Evolutionary conservation across 352 stramenopile species (phyloP).

Genomic region (Blastocystis hominis): DNA sequence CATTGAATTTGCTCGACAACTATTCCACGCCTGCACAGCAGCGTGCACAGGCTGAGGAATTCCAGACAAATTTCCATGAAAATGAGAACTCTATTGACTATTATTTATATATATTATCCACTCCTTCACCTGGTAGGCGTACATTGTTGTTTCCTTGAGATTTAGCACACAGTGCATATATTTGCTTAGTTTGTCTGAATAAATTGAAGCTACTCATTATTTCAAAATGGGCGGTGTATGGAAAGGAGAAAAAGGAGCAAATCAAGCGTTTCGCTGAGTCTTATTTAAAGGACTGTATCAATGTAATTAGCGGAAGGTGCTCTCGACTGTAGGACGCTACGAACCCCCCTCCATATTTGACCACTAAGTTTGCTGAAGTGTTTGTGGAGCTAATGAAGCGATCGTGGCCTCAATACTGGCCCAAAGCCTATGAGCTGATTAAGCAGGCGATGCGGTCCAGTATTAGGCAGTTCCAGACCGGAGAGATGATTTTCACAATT

Average conservation of each 20-base stretch:
- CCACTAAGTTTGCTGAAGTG: slow-evolving; percentile 27
- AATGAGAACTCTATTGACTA: slow-evolving; percentile 6
- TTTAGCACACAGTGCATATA: slow-evolving; percentile 18
- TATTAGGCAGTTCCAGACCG: slow-evolving; percentile 11
- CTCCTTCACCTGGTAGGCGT: background rate
- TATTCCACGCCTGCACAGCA: background rate
- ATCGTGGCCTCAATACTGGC: slow-evolving; percentile 26
- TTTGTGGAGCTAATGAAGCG: slow-evolving; percentile 47
- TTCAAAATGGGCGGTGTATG: slow-evolving; percentile 4
- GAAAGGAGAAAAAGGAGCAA: background rate
- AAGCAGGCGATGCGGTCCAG: slow-evolving; percentile 13
- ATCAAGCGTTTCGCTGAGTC: background rate
- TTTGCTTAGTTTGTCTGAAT: slow-evolving; percentile 28
- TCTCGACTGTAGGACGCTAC: background rate
- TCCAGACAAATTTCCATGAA: background rate
- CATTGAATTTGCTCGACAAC: background rate
- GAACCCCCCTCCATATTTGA: background rate
- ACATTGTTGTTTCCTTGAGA: background rate
- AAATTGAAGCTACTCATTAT: slow-evolving; percentile 15
- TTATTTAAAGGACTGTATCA: slow-evolving; percentile 5
- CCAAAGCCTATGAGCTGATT: slow-evolving; percentile 2
- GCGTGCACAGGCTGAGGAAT: slow-evolving; percentile 8
- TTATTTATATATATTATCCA: background rate
- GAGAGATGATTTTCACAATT: slow-evolving; percentile 18
- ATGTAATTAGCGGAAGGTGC: background rate